Percentiles rank a stretch among this genome's conserved stretches.
Evolutionary conservation across 352 stramenopile species (phyloP).

Genomic region (Aphanomyces invadans): DNA sequence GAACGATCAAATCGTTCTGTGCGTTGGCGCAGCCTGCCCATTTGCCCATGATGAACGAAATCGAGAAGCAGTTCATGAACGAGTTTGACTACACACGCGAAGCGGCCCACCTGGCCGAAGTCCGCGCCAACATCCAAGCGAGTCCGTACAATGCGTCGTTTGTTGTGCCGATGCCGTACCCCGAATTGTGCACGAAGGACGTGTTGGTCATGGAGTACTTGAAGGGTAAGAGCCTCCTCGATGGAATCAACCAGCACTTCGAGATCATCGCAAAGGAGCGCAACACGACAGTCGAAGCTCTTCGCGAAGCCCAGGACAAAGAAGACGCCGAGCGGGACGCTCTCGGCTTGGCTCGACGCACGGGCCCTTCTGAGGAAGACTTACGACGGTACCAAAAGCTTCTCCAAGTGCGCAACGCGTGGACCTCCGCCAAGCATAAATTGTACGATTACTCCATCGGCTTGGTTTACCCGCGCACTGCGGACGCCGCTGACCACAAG

Average conservation of each 20-base stretch:
- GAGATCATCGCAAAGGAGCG: conserved; percentile 77
- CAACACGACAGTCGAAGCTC: conserved; percentile 77
- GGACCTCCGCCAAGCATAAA: conserved; percentile 32
- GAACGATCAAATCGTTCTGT: conserved; percentile 94
- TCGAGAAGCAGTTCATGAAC: conserved; percentile 97
- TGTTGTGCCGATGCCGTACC: conserved; percentile 74
- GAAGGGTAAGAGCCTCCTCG: conserved; percentile 74
- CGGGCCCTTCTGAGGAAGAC: conserved; percentile 47
- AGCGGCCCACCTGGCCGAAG: conserved; percentile 81
- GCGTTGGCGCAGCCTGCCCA: conserved; percentile 92
- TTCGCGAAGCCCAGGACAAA: conserved; percentile 67
- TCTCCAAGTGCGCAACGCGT: conserved; percentile 37
- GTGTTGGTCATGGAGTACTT: conserved; percentile 95
- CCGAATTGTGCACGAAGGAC: conserved; percentile 89
- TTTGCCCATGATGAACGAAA: conserved; percentile 88
- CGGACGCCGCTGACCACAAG: conserved; percentile 29
- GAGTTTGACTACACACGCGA: conserved; percentile 96
- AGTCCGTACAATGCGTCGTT: conserved; percentile 61
- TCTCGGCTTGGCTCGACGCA: conserved; percentile 64
- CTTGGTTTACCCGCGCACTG: conserved; percentile 45
- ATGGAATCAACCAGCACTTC: conserved; percentile 88
- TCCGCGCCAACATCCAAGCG: conserved; percentile 85
- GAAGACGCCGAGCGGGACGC: conserved; percentile 58
- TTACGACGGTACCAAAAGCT: conserved; percentile 45
- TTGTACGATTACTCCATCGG: conserved; percentile 85